Percentiles rank a stretch among this genome's conserved stretches.
phyloP scores from a whole-genome alignment of 352 stramenopile species.

The Aphanomyces cochlioides region DNA sequence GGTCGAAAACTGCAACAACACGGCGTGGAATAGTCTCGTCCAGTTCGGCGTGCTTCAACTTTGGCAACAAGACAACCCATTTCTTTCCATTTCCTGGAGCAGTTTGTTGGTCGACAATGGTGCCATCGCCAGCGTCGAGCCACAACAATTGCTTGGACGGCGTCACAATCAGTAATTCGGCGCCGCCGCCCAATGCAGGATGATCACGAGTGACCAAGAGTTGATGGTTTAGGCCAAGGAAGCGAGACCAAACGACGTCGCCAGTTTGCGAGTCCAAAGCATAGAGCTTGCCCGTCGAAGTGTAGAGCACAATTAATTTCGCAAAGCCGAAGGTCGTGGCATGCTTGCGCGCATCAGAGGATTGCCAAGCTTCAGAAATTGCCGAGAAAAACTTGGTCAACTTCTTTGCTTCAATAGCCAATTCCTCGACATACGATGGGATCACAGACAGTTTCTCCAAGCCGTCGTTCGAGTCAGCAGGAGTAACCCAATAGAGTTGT shows the following conservation, averaged over 20 bases:
- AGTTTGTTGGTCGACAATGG: slow-evolving; percentile 40
- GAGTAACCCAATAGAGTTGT: slow-evolving; percentile 72
- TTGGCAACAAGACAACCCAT: slow-evolving; percentile 70
- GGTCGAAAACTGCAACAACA: slow-evolving; percentile 53
- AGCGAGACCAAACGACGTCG: slow-evolving; percentile 64
- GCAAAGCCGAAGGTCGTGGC: slow-evolving; percentile 65
- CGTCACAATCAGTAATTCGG: slow-evolving; percentile 71
- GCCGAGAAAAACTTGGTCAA: slow-evolving; percentile 52
- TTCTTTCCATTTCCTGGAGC: slow-evolving; percentile 33
- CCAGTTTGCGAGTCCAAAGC: slow-evolving; percentile 72
- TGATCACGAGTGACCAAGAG: slow-evolving; percentile 77
- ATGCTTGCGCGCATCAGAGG: slow-evolving; percentile 27
- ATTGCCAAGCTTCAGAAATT: slow-evolving; percentile 41
- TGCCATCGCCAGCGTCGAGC: slow-evolving; percentile 67
- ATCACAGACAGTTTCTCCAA: slow-evolving; percentile 68
- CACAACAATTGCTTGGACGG: slow-evolving; percentile 54
- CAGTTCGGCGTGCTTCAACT: slow-evolving; percentile 66
- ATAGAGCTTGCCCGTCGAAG: slow-evolving; percentile 75
- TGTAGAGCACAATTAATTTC: slow-evolving; percentile 74
- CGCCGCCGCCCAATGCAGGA: slow-evolving; percentile 60
- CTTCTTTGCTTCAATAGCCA: slow-evolving; percentile 54
- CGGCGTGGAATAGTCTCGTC: slow-evolving; percentile 53
- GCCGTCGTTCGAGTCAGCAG: slow-evolving; percentile 60
- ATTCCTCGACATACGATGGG: slow-evolving; percentile 65
- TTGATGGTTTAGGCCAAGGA: slow-evolving; percentile 62